Percentiles rank a stretch among this genome's conserved stretches.
phyloP scores from a whole-genome alignment of 768 basidiomycete species.

The Pisolithus sp. region DNA sequence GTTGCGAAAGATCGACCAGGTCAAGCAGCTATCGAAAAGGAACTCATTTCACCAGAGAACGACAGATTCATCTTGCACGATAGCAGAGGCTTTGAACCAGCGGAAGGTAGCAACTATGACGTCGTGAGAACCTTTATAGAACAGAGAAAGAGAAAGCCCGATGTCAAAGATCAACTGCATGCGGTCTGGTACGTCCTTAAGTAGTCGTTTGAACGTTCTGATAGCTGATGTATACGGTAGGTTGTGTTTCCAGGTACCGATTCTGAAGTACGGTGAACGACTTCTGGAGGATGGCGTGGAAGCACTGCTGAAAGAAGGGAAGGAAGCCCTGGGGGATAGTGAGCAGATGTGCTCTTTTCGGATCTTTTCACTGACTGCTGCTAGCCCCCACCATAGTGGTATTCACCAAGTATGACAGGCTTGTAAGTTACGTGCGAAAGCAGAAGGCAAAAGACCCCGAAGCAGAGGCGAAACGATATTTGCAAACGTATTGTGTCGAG shows the following conservation, averaged over 20 bases:
- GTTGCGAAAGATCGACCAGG: background rate
- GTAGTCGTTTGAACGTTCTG: background rate
- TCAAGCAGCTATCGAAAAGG: conserved; percentile 6
- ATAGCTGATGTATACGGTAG: background rate
- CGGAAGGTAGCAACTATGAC: conserved; percentile 2
- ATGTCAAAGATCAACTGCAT: conserved; percentile 8
- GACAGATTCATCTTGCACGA: conserved; percentile 10
- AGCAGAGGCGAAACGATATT: background rate
- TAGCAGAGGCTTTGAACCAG: conserved; percentile 13
- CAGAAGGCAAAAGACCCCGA: background rate
- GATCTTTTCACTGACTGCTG: background rate
- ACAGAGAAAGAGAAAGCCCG: background rate
- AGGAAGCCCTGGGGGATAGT: conserved; percentile 2
- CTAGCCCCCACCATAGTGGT: conserved; percentile 1
- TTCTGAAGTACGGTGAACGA: background rate
- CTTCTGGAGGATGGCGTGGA: conserved; percentile 3
- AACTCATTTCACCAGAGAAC: conserved; percentile 8
- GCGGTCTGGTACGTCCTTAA: conserved; percentile 8
- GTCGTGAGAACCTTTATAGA: conserved; percentile 8
- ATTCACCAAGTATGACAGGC: conserved; percentile 5
- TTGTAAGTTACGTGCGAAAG: background rate
- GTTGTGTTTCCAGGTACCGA: conserved; percentile 1
- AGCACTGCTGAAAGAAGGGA: background rate
- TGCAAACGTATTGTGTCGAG: background rate
- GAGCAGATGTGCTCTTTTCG: background rate